These are phyloP conservation scores for Fusarium clavum DNA, from an alignment of 2,329 filamentous ascomycete genomes.

Conservation along the genomic window DNA sequence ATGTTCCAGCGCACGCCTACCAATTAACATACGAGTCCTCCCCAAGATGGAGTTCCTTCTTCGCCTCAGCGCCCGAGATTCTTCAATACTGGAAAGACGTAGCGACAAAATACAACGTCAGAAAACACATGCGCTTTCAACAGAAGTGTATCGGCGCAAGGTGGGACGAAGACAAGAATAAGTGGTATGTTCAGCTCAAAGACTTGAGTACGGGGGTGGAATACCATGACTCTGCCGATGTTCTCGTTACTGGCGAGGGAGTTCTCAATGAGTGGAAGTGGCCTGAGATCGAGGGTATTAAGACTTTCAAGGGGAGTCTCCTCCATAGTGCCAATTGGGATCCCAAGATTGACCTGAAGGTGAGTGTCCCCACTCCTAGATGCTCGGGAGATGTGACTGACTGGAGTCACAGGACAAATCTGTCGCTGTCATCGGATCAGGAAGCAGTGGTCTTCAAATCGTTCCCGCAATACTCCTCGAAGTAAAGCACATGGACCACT, in stretches of 20 bases:
- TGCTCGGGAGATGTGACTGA: rapidly evolving
- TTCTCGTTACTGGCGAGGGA: constrained; percentile 10
- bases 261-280: constrained; percentile 25
- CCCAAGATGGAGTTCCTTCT: constrained; percentile 14
- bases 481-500: constrained; percentile 25
- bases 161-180: background rate
- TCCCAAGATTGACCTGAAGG: background rate
- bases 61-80: constrained; percentile 15
- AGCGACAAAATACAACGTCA: background rate
- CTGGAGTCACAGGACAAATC: background rate
- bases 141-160: constrained; percentile 6
- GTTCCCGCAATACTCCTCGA: constrained; percentile 1
- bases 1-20: constrained; percentile 16
- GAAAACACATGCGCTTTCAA: constrained; percentile 6
- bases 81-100: constrained; percentile 24
- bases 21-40: constrained; percentile 15
- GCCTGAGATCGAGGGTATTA: constrained; percentile 9
- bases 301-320: background rate
- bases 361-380: background rate
- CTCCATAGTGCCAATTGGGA: constrained; percentile 24
- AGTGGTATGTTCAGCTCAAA: constrained; percentile 16
- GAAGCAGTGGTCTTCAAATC: constrained; percentile 20
- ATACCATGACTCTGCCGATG: constrained; percentile 7
- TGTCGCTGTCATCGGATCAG: constrained; percentile 11
- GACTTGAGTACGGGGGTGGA: background rate